Evolutionary conservation across 305 asterid genomes (phyloP).

Genomic region (Rubia occidens): DNA sequence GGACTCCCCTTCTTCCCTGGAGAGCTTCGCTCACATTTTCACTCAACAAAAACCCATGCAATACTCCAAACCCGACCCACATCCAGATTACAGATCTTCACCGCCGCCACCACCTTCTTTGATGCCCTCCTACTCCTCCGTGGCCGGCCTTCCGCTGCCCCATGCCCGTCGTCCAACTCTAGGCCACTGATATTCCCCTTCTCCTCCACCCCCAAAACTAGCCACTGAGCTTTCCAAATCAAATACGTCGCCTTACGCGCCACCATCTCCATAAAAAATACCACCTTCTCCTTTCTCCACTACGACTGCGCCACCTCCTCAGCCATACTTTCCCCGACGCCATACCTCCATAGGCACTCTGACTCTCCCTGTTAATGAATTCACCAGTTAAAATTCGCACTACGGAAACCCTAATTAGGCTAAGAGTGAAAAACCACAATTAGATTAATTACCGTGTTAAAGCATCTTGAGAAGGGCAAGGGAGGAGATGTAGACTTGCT

Average conservation of each 20-base stretch:
- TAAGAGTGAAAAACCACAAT: too few relatives aligned
- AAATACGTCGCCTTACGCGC: conserved; percentile 44
- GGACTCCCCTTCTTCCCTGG: conserved; percentile 18
- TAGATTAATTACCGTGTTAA: too few relatives aligned
- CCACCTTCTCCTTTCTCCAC: conserved; percentile 42
- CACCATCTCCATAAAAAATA: conserved; percentile 43
- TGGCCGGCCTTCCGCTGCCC: neutral
- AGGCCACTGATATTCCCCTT: conserved; percentile 61
- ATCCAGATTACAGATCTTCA: too few relatives aligned
- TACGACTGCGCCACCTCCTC: conserved; percentile 53
- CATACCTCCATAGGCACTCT: too few relatives aligned
- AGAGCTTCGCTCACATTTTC: too few relatives aligned
- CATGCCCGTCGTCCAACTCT: conserved; percentile 63
- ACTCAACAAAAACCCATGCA: too few relatives aligned
- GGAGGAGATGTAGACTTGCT: too few relatives aligned
- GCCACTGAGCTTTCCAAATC: conserved; percentile 80
- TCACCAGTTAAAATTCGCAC: too few relatives aligned
- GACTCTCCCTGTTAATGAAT: too few relatives aligned
- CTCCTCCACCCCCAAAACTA: conserved; percentile 70
- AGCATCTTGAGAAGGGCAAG: too few relatives aligned
- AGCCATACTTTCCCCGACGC: conserved; percentile 47
- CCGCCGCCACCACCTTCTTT: conserved; percentile 22
- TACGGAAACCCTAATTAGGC: too few relatives aligned
- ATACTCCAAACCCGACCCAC: too few relatives aligned
- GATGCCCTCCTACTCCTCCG: conserved; percentile 20